These are phyloP conservation scores for Pyricularia grisea DNA, from an alignment of 2,329 filamentous ascomycete genomes.

Conservation along the genomic window DNA sequence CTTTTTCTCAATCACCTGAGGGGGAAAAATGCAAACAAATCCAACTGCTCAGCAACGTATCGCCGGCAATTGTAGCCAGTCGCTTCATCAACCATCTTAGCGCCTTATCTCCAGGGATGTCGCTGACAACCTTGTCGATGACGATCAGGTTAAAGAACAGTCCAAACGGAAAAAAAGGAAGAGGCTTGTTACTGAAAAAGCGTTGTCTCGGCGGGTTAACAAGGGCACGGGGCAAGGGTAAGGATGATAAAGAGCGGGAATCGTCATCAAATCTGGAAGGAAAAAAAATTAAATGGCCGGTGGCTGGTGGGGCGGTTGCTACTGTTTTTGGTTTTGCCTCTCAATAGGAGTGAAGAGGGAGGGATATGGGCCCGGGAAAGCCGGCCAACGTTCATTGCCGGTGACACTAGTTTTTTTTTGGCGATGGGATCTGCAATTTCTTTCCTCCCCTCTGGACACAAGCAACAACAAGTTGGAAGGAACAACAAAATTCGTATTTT, in stretches of 20 bases:
- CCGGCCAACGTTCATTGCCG: not conserved
- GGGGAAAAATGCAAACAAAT: not conserved
- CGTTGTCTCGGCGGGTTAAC: not conserved
- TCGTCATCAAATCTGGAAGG: not conserved
- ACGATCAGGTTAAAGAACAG: not conserved
- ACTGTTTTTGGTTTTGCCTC: not conserved
- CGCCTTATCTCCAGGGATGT: not conserved
- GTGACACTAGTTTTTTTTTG: not conserved
- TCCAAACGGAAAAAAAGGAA: not conserved
- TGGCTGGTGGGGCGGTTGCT: not conserved
- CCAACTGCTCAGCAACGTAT: not conserved
- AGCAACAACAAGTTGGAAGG: not conserved
- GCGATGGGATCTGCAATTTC: not conserved
- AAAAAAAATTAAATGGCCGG: not conserved
- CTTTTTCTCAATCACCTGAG: not conserved
- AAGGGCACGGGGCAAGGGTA: not conserved
- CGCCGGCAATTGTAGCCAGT: not conserved
- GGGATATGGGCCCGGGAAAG: not conserved
- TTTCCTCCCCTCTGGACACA: not conserved
- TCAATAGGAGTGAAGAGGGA: too few relatives aligned
- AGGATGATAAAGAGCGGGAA: not conserved
- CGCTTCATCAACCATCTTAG: not conserved
- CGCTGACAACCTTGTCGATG: not conserved
- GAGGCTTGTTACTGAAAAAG: not conserved
- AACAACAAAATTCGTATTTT: not conserved